Evolutionary conservation across 768 basidiomycete species (phyloP), one percentile per base, ranked within the genome.

Genomic region (Kwoniella bestiolae): DNA sequence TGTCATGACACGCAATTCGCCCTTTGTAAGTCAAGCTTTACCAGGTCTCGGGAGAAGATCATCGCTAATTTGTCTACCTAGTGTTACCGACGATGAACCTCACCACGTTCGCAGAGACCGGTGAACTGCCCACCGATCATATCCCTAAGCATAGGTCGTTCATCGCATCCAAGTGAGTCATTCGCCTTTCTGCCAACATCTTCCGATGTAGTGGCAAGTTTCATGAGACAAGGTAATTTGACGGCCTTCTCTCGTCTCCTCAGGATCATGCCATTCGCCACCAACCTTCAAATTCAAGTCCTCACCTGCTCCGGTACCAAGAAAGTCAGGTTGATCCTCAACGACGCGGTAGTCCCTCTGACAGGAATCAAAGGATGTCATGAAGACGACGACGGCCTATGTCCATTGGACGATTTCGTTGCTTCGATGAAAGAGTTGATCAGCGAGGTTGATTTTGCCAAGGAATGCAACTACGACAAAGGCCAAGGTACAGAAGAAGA

Each of bases 301-400:
- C 83, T 91, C 0, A 84, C 85, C 62, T 91, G 90, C 70, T 56
- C 18, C 83, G 83, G n/a, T 50, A 63, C 31, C 23, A 76, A 80
- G 14, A 87, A 92, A 68, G 90, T 94, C 67, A 87, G 92, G 3
- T 83, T 93, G 71, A 87, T 94, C 67, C 85, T 94, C 78, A 94
- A 95, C 81, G 93, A 96, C 73, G 93, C 88, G 0, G 89, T 91
- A 1, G 87, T 87, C 0, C 92, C 93, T 4, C 85, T 94, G 23
- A 90, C 88, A 0, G 87, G 89, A 9, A 86, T 94, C 68, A 84
- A 83, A 14, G 91, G 90, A 5, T 95, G 92, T 72, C 87, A 86
- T 0, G 78, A 84, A 62, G 86, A 91, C 77, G 84, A 85, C 60
- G 86, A 91, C 59, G 93, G 93, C 7, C 84, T 92, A 82, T 96